These are phyloP conservation scores for Ploettnerulaceae sp. DNA, from an alignment of 2,329 filamentous ascomycete genomes.

Conservation along the genomic window DNA sequence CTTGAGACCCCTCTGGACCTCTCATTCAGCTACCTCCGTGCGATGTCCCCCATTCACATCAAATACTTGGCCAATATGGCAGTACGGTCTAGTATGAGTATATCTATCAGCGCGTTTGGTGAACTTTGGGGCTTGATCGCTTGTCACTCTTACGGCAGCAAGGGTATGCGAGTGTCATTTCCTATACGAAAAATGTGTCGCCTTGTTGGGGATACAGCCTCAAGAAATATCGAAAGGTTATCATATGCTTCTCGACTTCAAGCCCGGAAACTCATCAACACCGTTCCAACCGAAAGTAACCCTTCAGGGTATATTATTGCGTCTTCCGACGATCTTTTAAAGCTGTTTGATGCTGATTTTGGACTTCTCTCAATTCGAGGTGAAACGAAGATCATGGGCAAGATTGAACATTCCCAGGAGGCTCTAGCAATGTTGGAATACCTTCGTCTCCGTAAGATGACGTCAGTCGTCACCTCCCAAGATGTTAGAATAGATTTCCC, in stretches of 20 bases:
- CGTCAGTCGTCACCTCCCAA: slow-evolving; percentile 71
- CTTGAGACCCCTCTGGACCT: slow-evolving; percentile 73
- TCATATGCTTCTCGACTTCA: slow-evolving; percentile 83
- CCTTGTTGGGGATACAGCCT: slow-evolving; percentile 78
- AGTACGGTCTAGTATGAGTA: slow-evolving; percentile 90
- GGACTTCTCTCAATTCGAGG: slow-evolving; percentile 78
- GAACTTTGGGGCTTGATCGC: slow-evolving; percentile 86
- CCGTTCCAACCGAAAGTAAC: slow-evolving; percentile 72
- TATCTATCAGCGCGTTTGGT: slow-evolving; percentile 81
- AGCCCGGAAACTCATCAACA: slow-evolving; percentile 83
- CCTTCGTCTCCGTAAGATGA: slow-evolving; percentile 68
- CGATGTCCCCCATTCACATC: slow-evolving; percentile 85
- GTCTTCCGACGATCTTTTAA: slow-evolving; percentile 78
- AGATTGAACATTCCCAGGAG: slow-evolving; percentile 72
- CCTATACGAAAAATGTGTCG: slow-evolving; percentile 91
- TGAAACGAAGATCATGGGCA: slow-evolving; percentile 83
- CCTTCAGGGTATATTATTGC: slow-evolving; percentile 88
- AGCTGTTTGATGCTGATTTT: slow-evolving; percentile 82
- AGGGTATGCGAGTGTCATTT: slow-evolving; percentile 86
- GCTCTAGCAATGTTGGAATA: slow-evolving; percentile 82
- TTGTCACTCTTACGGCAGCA: slow-evolving; percentile 72
- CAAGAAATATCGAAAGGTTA: slow-evolving; percentile 79
- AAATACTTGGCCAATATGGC: slow-evolving; percentile 88
- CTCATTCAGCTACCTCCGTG: slow-evolving; percentile 65
- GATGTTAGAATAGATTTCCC: slow-evolving; percentile 74